Conservation (phyloP, 768 basidiomycete genomes). For the Russula abietina region DNA sequence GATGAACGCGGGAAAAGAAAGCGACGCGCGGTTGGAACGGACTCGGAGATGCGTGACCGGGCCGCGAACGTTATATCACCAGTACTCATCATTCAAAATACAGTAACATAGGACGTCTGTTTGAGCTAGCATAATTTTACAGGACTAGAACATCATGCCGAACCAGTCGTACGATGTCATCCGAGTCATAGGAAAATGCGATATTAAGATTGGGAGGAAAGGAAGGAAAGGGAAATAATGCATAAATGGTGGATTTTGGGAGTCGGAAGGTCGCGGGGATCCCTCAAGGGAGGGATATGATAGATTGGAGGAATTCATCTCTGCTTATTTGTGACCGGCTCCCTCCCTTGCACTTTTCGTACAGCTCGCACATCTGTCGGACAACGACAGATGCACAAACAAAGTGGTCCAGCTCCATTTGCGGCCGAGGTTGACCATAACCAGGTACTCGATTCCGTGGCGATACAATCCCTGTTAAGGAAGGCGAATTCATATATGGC, state of each 20-base stretch:
- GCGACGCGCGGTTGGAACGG: too few relatives aligned
- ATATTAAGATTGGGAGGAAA: background rate
- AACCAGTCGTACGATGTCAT: too few relatives aligned
- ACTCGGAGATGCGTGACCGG: too few relatives aligned
- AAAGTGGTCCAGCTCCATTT: conserved; percentile 9
- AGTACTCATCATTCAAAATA: too few relatives aligned
- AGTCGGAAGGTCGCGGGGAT: background rate
- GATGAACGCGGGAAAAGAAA: too few relatives aligned
- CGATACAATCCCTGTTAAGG: background rate
- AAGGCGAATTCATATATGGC: background rate
- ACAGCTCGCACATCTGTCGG: conserved; percentile 3
- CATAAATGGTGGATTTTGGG: background rate
- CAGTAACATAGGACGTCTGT: background rate
- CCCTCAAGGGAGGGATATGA: conserved; percentile 14
- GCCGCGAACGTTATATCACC: too few relatives aligned
- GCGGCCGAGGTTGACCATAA: background rate
- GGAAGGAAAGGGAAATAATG: background rate
- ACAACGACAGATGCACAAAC: conserved; percentile 11
- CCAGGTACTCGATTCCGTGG: background rate
- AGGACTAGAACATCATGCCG: too few relatives aligned
- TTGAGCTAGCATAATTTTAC: too few relatives aligned
- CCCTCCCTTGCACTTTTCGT: background rate
- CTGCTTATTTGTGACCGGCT: background rate
- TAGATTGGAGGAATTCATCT: conserved; percentile 7
- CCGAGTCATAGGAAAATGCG: too few relatives aligned